phyloP scores from a whole-genome alignment of 2,329 filamentous ascomycete species.

The Emmonsia crescens region DNA sequence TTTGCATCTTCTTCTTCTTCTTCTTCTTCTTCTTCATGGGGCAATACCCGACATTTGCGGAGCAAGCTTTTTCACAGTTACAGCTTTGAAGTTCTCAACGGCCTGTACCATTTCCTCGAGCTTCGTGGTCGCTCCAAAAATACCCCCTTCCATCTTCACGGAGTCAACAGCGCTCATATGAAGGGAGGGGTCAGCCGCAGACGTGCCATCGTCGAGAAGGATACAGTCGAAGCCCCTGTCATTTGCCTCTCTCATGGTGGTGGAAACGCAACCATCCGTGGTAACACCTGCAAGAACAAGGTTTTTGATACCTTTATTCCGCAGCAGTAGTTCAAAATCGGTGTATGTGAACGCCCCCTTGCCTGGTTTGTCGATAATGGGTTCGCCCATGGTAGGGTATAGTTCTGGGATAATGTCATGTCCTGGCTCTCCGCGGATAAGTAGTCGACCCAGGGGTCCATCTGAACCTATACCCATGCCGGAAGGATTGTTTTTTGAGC shows the following conservation, averaged over 20 bases:
- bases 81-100: slow-evolving; percentile 32
- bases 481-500: slow-evolving; percentile 42
- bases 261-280: slow-evolving; percentile 46
- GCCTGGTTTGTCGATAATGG: slow-evolving; percentile 46
- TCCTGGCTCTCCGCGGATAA: slow-evolving; percentile 48
- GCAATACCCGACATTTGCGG: slow-evolving; percentile 26
- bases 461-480: slow-evolving; percentile 41
- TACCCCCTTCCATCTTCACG: slow-evolving; percentile 38
- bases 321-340: slow-evolving; percentile 42
- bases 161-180: slow-evolving; percentile 34
- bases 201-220: slow-evolving; percentile 40
- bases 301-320: slow-evolving; percentile 42
- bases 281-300: slow-evolving; percentile 45
- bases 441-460: slow-evolving; percentile 47
- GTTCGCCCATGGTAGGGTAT: slow-evolving; percentile 37
- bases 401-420: slow-evolving; percentile 48
- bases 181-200: slow-evolving; percentile 32
- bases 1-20: neutral
- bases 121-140: slow-evolving; percentile 33
- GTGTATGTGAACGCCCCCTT: slow-evolving; percentile 44
- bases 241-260: slow-evolving; percentile 46
- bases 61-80: slow-evolving; percentile 33
- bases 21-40: neutral
- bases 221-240: slow-evolving; percentile 46
- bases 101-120: slow-evolving; percentile 31